Evolutionary conservation across 2,329 filamentous ascomycete genomes (phyloP).

Genomic region (Colletotrichum gigasporum): DNA sequence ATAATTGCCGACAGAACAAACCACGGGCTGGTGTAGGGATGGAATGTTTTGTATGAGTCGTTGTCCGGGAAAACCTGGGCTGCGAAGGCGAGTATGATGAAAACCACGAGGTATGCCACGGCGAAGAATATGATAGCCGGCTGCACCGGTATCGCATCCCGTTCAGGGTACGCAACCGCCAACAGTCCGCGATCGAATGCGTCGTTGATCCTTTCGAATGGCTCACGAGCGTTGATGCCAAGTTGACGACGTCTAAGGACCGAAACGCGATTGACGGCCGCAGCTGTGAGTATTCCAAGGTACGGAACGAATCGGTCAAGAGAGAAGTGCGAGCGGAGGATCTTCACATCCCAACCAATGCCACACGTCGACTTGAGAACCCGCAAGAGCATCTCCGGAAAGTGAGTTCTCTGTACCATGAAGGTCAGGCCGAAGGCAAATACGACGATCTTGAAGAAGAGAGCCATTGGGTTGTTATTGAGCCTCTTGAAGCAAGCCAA

Average conservation of each 20-base stretch:
- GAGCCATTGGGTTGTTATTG: slow-evolving; percentile 52
- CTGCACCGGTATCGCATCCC: slow-evolving; percentile 28
- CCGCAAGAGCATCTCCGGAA: slow-evolving; percentile 13
- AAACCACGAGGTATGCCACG: slow-evolving; percentile 11
- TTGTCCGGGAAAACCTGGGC: slow-evolving; percentile 8
- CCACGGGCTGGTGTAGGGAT: slow-evolving; percentile 30
- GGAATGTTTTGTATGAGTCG: slow-evolving; percentile 25
- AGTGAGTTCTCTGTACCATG: slow-evolving; percentile 20
- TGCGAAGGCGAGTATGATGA: slow-evolving; percentile 26
- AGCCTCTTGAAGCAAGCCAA: slow-evolving; percentile 50
- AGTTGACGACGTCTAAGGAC: slow-evolving; percentile 16
- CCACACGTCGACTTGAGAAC: slow-evolving; percentile 42
- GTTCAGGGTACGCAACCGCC: slow-evolving; percentile 18
- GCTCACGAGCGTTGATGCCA: slow-evolving; percentile 13
- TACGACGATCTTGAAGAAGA: slow-evolving; percentile 58
- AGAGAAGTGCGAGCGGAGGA: slow-evolving; percentile 59
- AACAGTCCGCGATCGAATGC: slow-evolving; percentile 24
- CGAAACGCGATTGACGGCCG: slow-evolving; percentile 45
- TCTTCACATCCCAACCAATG: slow-evolving; percentile 57
- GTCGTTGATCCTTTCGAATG: slow-evolving; percentile 15
- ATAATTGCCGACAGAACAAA: slow-evolving; percentile 54
- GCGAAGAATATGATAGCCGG: slow-evolving; percentile 26
- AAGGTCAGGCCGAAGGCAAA: slow-evolving; percentile 47
- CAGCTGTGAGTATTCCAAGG: slow-evolving; percentile 62
- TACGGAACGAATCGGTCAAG: slow-evolving; percentile 66